phyloP scores from a whole-genome alignment of 768 basidiomycete species.

The Mycena epipterygia region DNA sequence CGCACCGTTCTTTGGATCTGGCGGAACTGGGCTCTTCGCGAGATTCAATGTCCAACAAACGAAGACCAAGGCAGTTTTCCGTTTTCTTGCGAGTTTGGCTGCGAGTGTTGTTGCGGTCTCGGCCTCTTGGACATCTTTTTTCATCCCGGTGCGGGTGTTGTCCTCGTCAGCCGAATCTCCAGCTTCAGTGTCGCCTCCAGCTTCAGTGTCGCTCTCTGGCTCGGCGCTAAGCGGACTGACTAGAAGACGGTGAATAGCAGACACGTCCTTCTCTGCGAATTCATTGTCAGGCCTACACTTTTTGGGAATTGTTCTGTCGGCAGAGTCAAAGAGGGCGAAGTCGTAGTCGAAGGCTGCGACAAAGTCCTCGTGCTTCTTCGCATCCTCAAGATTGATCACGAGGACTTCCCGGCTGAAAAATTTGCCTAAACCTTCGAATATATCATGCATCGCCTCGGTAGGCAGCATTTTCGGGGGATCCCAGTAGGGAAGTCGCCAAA shows the following conservation, averaged over 20 bases:
- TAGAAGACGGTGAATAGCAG: conserved; percentile 6
- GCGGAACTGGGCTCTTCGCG: neutral
- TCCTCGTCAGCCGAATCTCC: neutral
- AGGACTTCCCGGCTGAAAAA: conserved; percentile 32
- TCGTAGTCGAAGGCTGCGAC: too few species aligned
- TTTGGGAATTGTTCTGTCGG: neutral
- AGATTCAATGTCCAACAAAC: neutral
- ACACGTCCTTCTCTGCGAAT: neutral
- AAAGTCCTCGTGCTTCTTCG: neutral
- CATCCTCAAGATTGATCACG: conserved; percentile 19
- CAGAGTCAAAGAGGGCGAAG: neutral
- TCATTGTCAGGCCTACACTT: neutral
- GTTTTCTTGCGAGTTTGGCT: neutral
- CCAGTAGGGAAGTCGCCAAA: too few species aligned
- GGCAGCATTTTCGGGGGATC: conserved; percentile 40
- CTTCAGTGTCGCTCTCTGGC: neutral
- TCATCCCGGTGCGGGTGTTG: neutral
- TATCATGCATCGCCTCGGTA: conserved; percentile 47
- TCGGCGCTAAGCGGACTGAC: neutral
- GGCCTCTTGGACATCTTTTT: neutral
- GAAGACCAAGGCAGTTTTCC: conserved; percentile 1
- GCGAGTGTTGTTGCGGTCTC: neutral
- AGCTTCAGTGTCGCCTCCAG: too few species aligned
- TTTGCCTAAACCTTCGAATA: conserved; percentile 38
- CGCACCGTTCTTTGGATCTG: neutral